phyloP scores from a whole-genome alignment of 1,284 basidiomycete genomes.

The Ceratobasidium sp. region DNA sequence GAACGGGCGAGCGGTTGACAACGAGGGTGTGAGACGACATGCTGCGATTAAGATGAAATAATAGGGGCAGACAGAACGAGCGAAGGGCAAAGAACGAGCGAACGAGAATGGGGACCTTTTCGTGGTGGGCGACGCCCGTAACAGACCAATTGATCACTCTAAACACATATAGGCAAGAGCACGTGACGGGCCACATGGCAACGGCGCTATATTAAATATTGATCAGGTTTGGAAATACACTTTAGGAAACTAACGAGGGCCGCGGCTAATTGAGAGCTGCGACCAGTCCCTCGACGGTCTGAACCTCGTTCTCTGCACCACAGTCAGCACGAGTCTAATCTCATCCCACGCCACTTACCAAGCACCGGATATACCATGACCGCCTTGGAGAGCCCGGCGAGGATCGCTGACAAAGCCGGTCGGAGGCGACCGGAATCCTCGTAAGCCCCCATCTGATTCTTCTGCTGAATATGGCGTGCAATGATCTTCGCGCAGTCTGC shows the following conservation, averaged over 20 bases:
- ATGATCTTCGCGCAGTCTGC: slow-evolving; percentile 34
- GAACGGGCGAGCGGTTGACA: slow-evolving; percentile 34
- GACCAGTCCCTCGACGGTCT: slow-evolving; percentile 3
- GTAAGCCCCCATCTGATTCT: not conserved
- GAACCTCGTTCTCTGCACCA: slow-evolving; percentile 5
- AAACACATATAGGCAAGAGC: slow-evolving; percentile 31
- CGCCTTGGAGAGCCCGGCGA: slow-evolving; percentile 12
- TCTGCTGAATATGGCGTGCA: slow-evolving; percentile 16
- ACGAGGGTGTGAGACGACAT: slow-evolving; percentile 37
- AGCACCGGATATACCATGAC: slow-evolving; percentile 1
- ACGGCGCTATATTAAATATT: slow-evolving; percentile 11
- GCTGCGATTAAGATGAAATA: slow-evolving; percentile 33
- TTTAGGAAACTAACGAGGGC: not conserved
- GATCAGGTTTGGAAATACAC: no score
- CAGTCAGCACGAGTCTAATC: not conserved
- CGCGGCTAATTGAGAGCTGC: not conserved
- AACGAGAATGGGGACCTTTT: slow-evolving; percentile 21
- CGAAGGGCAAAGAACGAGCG: slow-evolving; percentile 25
- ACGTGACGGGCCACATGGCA: slow-evolving; percentile 37
- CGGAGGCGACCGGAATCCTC: not conserved
- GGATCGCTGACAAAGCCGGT: slow-evolving; percentile 23
- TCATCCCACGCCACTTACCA: not conserved
- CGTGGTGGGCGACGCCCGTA: slow-evolving; percentile 37
- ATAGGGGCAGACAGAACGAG: slow-evolving; percentile 13
- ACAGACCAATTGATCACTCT: slow-evolving; percentile 22